Base-by-base conservation (phyloP, 2,329 filamentous ascomycete genomes). In the Clathrospora elynae region DNA sequence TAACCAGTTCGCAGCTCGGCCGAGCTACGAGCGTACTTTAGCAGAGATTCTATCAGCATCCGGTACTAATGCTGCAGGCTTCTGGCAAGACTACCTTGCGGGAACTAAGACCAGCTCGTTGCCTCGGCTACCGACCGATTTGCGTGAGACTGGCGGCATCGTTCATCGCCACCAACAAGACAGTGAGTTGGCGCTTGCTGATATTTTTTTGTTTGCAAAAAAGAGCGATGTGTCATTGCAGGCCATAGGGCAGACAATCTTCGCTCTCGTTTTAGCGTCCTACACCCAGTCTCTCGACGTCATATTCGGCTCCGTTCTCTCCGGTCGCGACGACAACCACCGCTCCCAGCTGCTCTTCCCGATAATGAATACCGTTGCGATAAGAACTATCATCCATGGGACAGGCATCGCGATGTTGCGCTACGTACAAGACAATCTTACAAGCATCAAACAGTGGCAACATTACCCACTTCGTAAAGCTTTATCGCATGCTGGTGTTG, bases 321-420 rank as follows among this genome's bases (percentile, higher is more conserved):
- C 90, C 0, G 91, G 92, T 11, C 81, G 92, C n/a, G 88, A 93
- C 42, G 83, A 82, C 7, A 84, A 87, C 31, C 78, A 81, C 11
- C 80, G 83, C 0, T 80, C 87, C 29, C 68, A 80, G 17, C 70
- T 92, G 9, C 77, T 91, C 62, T 96, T 96, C 59, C 92, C 91
- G 0, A 89, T 87, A 0, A 96, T 96, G 88, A 96, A 95, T 61
- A 96, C 91, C 0, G 84, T 96, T 0, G 81, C 86, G 0, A 76
- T 95, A 6, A 79, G 90, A 8, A 80, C 80, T 1, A 77, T 91
- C 2, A 66, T 96, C 2, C 87, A 93, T 56, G 88, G 88, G 2
- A 83, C 78, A 0, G 71, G 80, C 0, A 52, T 67, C 0, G 78
- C 84, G 0, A 84, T 95, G 71, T 71, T 96, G 18, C 76, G 74